Percentiles rank a stretch among this genome's conserved stretches.
Conservation (phyloP, 2,329 filamentous ascomycete genomes). For the Diaporthe capsici region DNA sequence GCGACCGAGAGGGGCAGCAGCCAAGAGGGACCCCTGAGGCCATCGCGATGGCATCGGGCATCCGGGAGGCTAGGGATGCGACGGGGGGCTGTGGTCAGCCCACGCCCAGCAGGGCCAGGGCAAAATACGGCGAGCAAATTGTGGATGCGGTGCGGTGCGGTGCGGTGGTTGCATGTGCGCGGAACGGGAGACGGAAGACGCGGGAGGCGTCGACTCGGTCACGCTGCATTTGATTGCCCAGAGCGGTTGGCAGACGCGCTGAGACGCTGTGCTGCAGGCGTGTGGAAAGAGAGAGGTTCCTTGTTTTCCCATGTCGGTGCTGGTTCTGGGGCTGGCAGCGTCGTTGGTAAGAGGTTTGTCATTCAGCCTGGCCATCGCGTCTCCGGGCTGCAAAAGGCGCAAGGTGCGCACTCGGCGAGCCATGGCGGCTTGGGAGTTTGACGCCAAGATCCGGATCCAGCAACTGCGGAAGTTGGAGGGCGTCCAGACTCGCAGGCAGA, state of each 20-base stretch:
- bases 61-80: background rate
- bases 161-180: constrained; percentile 2
- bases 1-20: constrained; percentile 6
- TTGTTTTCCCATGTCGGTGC: too few species aligned
- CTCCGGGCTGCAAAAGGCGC: background rate
- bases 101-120: background rate
- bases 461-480: constrained; percentile 30
- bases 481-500: background rate
- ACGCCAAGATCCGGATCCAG: constrained; percentile 26
- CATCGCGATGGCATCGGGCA: background rate
- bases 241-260: constrained; percentile 14
- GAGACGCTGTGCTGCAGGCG: constrained; percentile 2
- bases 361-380: constrained; percentile 8
- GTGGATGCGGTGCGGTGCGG: background rate
- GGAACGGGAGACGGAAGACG: constrained; percentile 8
- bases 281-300: background rate
- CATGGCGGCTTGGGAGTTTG: constrained; percentile 20
- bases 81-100: background rate
- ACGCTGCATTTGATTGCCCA: constrained; percentile 5
- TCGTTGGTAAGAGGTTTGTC: constrained; percentile 28
- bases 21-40: constrained; percentile 24
- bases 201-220: background rate
- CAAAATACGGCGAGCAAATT: background rate
- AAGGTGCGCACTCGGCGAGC: background rate
- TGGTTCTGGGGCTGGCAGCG: background rate